Conservation (phyloP, 2,329 filamentous ascomycete genomes). For the Trichoderma sp. region DNA sequence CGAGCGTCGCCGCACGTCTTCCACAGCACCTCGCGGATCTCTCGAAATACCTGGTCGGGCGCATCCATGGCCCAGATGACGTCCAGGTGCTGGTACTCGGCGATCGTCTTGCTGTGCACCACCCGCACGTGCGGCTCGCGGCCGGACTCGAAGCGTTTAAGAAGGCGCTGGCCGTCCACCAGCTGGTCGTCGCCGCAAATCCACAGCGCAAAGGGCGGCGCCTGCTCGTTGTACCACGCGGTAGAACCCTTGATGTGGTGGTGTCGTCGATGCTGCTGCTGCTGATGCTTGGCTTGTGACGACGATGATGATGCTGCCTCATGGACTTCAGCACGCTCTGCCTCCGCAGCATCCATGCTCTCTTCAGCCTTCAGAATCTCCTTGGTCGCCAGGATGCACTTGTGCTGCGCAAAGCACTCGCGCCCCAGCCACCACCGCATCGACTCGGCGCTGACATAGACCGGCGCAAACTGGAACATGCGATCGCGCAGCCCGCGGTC, state of each 20-base stretch:
- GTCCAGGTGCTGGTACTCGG: constrained; percentile 90
- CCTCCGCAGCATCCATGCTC: constrained; percentile 47
- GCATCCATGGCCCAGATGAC: constrained; percentile 94
- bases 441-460: constrained; percentile 84
- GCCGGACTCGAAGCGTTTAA: constrained; percentile 72
- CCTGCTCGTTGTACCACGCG: constrained; percentile 80
- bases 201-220: constrained; percentile 86
- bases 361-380: constrained; percentile 68
- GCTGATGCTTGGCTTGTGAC: not conserved
- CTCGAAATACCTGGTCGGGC: constrained; percentile 77
- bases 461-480: constrained; percentile 90
- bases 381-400: constrained; percentile 80
- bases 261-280: not conserved
- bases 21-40: constrained; percentile 83
- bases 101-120: constrained; percentile 79
- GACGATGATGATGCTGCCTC: not conserved
- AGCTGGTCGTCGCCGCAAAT: constrained; percentile 80
- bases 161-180: constrained; percentile 75
- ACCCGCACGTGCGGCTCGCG: constrained; percentile 79
- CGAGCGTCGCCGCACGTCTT: constrained; percentile 63
- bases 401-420: constrained; percentile 77
- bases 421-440: constrained; percentile 96
- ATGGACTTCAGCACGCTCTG: too few relatives aligned
- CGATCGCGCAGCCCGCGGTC: constrained; percentile 75
- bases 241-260: constrained; percentile 50